phyloP scores from a whole-genome alignment of 108 stramenopile genomes.

The Cyclostephanos invisitatus region DNA sequence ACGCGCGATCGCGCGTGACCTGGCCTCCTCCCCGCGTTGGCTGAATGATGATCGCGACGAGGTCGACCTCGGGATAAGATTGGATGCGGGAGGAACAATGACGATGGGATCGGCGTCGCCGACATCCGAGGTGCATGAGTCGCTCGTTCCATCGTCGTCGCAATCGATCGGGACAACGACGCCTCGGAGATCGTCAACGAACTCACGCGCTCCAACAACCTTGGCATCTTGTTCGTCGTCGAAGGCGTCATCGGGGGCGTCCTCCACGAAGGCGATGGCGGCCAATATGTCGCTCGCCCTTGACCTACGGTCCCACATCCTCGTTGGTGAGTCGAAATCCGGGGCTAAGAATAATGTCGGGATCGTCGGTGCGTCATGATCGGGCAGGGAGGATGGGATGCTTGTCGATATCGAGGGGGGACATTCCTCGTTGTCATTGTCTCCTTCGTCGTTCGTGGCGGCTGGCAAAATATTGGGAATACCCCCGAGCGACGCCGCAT shows the following conservation, averaged over 20 bases:
- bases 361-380: too few relatives aligned
- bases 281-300: background rate
- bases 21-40: constrained; percentile 3
- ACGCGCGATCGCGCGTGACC: constrained; percentile 6
- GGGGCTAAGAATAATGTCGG: background rate
- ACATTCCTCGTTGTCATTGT: too few relatives aligned
- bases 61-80: background rate
- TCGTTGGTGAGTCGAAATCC: background rate
- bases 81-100: background rate
- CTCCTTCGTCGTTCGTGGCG: too few relatives aligned
- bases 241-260: background rate
- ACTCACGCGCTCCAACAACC: background rate
- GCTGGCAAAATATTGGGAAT: too few relatives aligned
- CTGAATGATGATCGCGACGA: background rate
- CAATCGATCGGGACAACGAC: background rate
- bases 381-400: too few relatives aligned
- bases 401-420: too few relatives aligned
- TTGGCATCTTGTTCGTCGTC: background rate
- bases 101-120: background rate
- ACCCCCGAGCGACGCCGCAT: too few relatives aligned
- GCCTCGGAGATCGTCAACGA: background rate
- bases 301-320: background rate
- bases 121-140: too few relatives aligned
- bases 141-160: background rate
- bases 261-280: background rate